Evolutionary conservation across 768 basidiomycete species (phyloP).

Genomic region (Galerina sulciceps): DNA sequence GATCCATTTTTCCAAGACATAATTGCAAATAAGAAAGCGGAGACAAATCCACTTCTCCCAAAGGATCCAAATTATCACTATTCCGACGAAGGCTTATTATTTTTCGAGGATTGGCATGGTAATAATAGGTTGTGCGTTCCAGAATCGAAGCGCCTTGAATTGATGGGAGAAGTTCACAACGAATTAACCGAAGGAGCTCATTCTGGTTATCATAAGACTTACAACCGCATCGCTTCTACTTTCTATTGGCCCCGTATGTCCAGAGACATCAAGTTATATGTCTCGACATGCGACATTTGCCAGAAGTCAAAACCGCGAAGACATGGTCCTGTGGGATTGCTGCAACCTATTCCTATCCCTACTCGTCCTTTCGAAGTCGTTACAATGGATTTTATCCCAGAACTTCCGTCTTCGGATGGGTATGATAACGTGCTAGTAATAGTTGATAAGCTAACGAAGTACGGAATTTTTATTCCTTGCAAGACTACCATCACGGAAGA

Average conservation of each 20-base stretch:
- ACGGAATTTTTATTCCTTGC: conserved; percentile 41
- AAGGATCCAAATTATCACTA: neutral
- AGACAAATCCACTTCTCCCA: neutral
- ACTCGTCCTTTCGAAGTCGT: conserved; percentile 32
- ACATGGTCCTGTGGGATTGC: conserved; percentile 32
- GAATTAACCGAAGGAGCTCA: conserved; percentile 28
- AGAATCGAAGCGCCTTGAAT: neutral
- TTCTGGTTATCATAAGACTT: too few species aligned
- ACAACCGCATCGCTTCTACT: too few species aligned
- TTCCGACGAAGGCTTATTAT: conserved; percentile 13
- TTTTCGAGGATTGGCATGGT: conserved; percentile 28
- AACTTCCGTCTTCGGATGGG: conserved; percentile 33
- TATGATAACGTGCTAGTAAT: conserved; percentile 35
- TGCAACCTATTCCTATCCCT: conserved; percentile 38
- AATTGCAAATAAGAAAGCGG: conserved; percentile 10
- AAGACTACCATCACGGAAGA: conserved; percentile 23
- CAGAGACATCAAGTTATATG: too few species aligned
- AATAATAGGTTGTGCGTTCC: conserved; percentile 33
- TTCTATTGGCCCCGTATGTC: too few species aligned
- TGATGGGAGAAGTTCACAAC: conserved; percentile 31
- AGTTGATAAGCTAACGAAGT: conserved; percentile 42
- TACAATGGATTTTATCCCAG: conserved; percentile 38
- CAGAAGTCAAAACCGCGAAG: conserved; percentile 28
- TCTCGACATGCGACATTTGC: conserved; percentile 5
- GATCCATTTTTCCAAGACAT: conserved; percentile 28